Percentiles rank a stretch among this genome's conserved stretches.
Conservation (phyloP, 1,139 yeast species). For the Lodderomyces elongisporus region DNA sequence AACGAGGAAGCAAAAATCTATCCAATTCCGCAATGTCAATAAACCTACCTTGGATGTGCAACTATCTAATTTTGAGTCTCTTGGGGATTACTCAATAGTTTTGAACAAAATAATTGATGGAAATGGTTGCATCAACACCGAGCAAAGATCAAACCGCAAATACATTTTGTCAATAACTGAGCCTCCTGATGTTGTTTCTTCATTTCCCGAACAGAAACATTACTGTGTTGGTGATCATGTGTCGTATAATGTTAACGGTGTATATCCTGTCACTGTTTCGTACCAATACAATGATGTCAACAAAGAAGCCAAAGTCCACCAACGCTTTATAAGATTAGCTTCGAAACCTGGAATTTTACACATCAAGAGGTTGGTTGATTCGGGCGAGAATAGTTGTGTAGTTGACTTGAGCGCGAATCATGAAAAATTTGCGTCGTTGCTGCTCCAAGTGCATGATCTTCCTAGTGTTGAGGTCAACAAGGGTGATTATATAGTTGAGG, state of each 20-base stretch:
- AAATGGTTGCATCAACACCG: slow-evolving; percentile 59
- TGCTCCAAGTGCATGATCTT: slow-evolving; percentile 62
- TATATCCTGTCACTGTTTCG: slow-evolving; percentile 69
- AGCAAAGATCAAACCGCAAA: slow-evolving; percentile 31
- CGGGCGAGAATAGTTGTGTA: slow-evolving; percentile 64
- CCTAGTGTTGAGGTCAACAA: slow-evolving; percentile 90
- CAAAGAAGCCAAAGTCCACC: slow-evolving; percentile 56
- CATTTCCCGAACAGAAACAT: slow-evolving; percentile 31
- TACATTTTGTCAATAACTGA: slow-evolving; percentile 60
- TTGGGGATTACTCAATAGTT: slow-evolving; percentile 55
- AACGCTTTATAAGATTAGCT: slow-evolving; percentile 64
- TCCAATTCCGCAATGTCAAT: slow-evolving; percentile 14
- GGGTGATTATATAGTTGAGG: slow-evolving; percentile 66
- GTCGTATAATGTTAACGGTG: slow-evolving; percentile 69
- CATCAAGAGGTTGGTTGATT: slow-evolving; percentile 68
- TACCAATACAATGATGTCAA: slow-evolving; percentile 66
- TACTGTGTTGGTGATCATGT: slow-evolving; percentile 94
- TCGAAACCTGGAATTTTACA: slow-evolving; percentile 72
- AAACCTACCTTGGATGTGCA: slow-evolving; percentile 15
- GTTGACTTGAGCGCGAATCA: slow-evolving; percentile 49
- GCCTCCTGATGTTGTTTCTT: slow-evolving; percentile 59
- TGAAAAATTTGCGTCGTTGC: slow-evolving; percentile 37
- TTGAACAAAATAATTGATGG: slow-evolving; percentile 58
- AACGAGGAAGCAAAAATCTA: slow-evolving; percentile 15
- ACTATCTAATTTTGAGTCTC: slow-evolving; percentile 12